A percentile compares a stretch with the other conserved stretches of the same genome.
These are phyloP conservation scores for Eutrema yunnanense DNA, from an alignment of 345 rosid genomes.

Conservation along the genomic window DNA sequence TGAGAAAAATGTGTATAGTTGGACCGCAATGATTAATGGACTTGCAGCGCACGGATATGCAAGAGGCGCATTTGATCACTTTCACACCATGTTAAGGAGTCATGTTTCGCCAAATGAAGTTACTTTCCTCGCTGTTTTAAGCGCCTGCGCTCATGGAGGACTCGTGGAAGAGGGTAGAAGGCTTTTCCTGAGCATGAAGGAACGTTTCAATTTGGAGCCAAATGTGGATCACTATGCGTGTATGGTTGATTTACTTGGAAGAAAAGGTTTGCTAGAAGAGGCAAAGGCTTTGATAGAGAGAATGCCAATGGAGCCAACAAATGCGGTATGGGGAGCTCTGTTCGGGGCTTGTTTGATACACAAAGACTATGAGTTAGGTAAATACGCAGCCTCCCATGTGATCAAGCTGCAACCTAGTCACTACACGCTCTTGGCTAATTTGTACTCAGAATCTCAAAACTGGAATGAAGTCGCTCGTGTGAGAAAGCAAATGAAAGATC, in stretches of 20 bases:
- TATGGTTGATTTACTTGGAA: constrained; percentile 32
- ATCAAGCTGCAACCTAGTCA: constrained; percentile 47
- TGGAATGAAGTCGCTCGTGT: constrained; percentile 49
- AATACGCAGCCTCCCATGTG: constrained; percentile 47
- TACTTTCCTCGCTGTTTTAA: constrained; percentile 31
- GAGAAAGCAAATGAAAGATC: constrained; percentile 43
- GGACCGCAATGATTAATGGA: constrained; percentile 33
- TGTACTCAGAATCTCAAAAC: constrained; percentile 45
- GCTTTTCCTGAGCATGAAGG: constrained; percentile 24
- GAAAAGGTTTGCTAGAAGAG: constrained; percentile 28
- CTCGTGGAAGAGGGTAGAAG: constrained; percentile 29
- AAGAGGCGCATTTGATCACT: constrained; percentile 18
- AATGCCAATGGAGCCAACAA: constrained; percentile 33
- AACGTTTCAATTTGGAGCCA: constrained; percentile 11
- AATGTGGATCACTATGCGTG: constrained; percentile 16
- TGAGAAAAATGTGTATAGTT: constrained; percentile 20
- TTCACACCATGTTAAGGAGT: constrained; percentile 13
- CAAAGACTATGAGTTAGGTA: constrained; percentile 10
- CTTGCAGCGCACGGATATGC: constrained; percentile 29
- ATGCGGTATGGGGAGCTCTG: constrained; percentile 27
- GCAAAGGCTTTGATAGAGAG: constrained; percentile 21
- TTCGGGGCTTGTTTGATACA: constrained; percentile 19
- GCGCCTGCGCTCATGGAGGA: constrained; percentile 37
- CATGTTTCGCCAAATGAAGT: constrained; percentile 26
- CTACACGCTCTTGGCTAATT: constrained; percentile 41